Conservation (phyloP, 257 asterid species). For the Salvia hispanica region DNA sequence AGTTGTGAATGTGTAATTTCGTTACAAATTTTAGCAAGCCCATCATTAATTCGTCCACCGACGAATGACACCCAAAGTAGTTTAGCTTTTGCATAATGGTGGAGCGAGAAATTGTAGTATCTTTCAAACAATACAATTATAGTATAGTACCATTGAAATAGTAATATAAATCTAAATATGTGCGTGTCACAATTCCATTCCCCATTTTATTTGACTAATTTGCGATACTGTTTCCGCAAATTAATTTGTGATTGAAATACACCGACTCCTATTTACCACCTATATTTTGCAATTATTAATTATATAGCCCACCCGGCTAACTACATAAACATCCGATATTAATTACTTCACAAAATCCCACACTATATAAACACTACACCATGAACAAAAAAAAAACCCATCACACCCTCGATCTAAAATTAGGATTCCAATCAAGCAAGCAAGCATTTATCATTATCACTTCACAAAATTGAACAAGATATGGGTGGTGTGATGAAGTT, state of each 20-base stretch:
- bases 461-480: background rate
- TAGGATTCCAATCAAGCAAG: too few species aligned
- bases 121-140: too few species aligned
- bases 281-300: background rate
- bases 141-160: too few species aligned
- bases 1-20: background rate
- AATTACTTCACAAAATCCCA: background rate
- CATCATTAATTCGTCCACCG: too few species aligned
- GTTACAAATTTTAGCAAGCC: too few species aligned
- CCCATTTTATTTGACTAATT: background rate
- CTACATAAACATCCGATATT: background rate
- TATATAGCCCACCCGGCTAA: background rate
- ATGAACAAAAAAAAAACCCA: background rate
- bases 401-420: background rate
- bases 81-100: too few species aligned
- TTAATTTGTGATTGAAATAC: background rate
- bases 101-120: too few species aligned
- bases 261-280: slow-evolving; percentile 1
- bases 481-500: slow-evolving; percentile 16
- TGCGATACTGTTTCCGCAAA: background rate
- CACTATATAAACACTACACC: slow-evolving; percentile 16
- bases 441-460: too few species aligned
- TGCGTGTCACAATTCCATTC: background rate
- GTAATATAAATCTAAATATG: too few species aligned
- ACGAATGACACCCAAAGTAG: background rate